Evolutionary conservation across 2,329 filamentous ascomycete genomes (phyloP).

Genomic region (Diaporthe destruens): DNA sequence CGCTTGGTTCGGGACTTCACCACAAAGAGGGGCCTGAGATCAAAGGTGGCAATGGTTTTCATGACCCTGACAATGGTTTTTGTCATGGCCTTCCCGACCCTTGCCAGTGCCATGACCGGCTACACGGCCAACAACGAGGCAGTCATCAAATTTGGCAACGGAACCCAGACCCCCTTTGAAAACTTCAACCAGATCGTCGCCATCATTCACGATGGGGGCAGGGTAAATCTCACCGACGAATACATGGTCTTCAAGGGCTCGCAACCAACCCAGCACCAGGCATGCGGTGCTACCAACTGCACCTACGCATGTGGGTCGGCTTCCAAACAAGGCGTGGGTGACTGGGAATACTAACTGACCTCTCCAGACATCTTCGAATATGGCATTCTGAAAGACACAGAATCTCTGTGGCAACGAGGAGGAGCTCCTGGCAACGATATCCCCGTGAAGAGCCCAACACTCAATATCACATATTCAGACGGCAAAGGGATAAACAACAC

Average conservation of each 20-base stretch:
- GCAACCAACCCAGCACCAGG: not conserved
- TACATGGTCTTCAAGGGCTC: conserved; percentile 1
- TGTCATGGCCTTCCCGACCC: conserved; percentile 47
- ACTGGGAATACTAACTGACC: not conserved
- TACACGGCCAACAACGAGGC: conserved; percentile 45
- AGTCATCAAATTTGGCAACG: conserved; percentile 41
- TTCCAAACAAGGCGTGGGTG: too few relatives aligned
- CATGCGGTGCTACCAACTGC: not conserved
- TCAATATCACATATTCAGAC: not conserved
- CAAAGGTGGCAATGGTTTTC: conserved; percentile 45
- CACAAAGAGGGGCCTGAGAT: conserved; percentile 42
- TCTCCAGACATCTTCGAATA: not conserved
- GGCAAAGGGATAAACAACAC: not conserved
- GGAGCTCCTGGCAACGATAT: not conserved
- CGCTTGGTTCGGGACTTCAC: conserved; percentile 44
- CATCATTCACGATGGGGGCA: conserved; percentile 22
- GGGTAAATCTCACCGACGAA: not conserved
- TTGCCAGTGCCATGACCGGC: conserved; percentile 49
- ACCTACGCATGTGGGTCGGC: not conserved
- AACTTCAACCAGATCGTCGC: not conserved
- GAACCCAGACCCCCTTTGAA: conserved; percentile 10
- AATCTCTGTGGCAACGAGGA: not conserved
- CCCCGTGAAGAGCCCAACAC: conserved; percentile 8
- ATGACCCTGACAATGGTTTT: conserved; percentile 47
- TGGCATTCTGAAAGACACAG: not conserved